Evolutionary conservation across 805 yeast species (phyloP), one percentile per base, ranked within the genome.

Genomic region (Saccharomyces paradoxus): DNA sequence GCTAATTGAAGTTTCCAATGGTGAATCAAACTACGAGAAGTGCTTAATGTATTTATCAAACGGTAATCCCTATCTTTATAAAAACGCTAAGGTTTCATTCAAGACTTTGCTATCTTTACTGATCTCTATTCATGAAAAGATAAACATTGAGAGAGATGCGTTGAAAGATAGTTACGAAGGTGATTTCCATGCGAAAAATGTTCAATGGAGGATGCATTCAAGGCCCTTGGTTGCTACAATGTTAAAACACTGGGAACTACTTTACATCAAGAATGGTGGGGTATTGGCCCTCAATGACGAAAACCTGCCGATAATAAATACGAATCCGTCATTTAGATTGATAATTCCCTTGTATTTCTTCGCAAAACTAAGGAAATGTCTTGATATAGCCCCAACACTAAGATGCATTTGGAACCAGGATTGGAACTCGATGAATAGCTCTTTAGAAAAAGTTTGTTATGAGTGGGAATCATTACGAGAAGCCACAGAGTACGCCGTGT

Each of bases 401-500:
- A 75, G 78, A 52, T 74, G 75, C 41, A 81, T 85, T 3, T 80
- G 89, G 79, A 65, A 71, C 52, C 81, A 84, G 61, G 83, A 86
- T 65, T 86, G 90, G 89, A 74, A 67, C 27, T 80, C 76, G 0
- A 83, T 87, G 89, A 84, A 83, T 60, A 60, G 64, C 6, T 75
- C 76, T 49, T 71, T 85, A 56, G 72, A 76, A 52, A 66, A 64
- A 31, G 68, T 84, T 47, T 63, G 74, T 48, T 67, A 69, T 41
- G 84, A 85, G 63, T 77, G 80, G 49, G 91, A 86, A 56, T 83
- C 84, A 2, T 70, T 85, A 51, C 74, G 83, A 50, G 90, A 84
- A 63, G 80, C 86, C 9, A 75, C 84, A 2, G 75, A 73, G 48
- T 78, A 81, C 60, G 78, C 84, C 1, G 65, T 83, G 46, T 84